Conservation (phyloP, 768 basidiomycete genomes). For the Lepiota venenata region DNA sequence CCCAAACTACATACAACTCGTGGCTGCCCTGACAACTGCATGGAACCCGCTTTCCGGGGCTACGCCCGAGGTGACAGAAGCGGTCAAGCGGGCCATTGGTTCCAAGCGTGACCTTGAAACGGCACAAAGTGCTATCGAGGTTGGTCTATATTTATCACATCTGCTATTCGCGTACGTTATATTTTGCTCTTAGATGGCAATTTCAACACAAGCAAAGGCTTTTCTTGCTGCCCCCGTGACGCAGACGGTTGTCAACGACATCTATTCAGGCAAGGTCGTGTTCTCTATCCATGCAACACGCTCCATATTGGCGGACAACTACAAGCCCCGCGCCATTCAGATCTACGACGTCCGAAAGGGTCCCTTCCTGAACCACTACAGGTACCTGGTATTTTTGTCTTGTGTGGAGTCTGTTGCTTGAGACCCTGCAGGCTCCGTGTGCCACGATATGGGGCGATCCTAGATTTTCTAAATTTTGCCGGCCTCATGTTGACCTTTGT, state of each 20-base stretch:
- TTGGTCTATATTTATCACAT: constrained; percentile 29
- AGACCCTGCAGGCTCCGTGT: constrained; percentile 61
- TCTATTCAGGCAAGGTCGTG: constrained; percentile 78
- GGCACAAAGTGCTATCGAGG: constrained; percentile 84
- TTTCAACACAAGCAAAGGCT: constrained; percentile 78
- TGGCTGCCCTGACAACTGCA: constrained; percentile 73
- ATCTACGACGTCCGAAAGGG: constrained; percentile 65
- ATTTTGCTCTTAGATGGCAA: constrained; percentile 58
- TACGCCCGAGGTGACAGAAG: constrained; percentile 57
- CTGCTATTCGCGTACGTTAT: not conserved
- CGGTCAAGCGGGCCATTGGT: constrained; percentile 57
- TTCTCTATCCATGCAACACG: constrained; percentile 59
- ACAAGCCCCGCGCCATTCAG: constrained; percentile 74
- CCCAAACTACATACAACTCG: constrained; percentile 68
- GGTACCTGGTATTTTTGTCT: constrained; percentile 31
- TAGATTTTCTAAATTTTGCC: constrained; percentile 79
- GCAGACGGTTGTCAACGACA: constrained; percentile 84
- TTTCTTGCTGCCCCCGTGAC: constrained; percentile 83
- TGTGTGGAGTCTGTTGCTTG: not conserved
- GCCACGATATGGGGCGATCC: constrained; percentile 71
- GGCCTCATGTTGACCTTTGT: constrained; percentile 66
- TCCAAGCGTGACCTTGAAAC: constrained; percentile 60
- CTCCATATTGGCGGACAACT: constrained; percentile 87
- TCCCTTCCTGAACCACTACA: constrained; percentile 82
- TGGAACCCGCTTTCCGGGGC: constrained; percentile 89